Evolutionary conservation across 2,329 filamentous ascomycete species (phyloP), one percentile per base, ranked within the genome.

Genomic region (Aspergillus spinulosporus): DNA sequence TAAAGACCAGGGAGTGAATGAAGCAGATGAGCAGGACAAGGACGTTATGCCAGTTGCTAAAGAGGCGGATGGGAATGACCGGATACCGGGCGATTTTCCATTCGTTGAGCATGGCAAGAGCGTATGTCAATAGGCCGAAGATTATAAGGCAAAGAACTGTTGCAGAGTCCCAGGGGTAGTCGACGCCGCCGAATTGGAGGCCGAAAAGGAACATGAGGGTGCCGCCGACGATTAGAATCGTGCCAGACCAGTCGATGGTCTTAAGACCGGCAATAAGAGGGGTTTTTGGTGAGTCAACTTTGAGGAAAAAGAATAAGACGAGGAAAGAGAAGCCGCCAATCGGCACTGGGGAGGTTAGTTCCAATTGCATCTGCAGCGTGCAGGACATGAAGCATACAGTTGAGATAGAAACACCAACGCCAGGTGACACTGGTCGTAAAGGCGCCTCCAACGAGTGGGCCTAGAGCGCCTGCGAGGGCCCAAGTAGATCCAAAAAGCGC

Each of bases 141-240:
- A 93, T 76, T 61, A 95, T 80, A 29, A 96, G 80, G 66, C 88
- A 92, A 64, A 96, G 81, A 32, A 92, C 88, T 1, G 84, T 87
- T 1, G 88, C 80, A 0, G 88, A 92, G 51, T 76, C 74, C 91
- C 91, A 96, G 1, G 92, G 88, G 61, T 84, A 84, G 21, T 80
- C 80, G 50, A 91, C 83, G 48, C 90, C 92, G 53, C 92, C 92
- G 59, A 93, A 90, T 68, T 95, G 88, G 8, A 96, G 83, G 0
- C 91, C 92, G 42, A 96, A 84, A 3, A 96, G 83, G 62, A 96
- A 80, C 89, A 96, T 93, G 15, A 95, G 78, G 0, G 89, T 92
- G 15, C 88, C 90, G 42, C 88, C 88, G 26, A 92, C 82, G 68
- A 95, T 84, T 31, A 80, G 75, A 28, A 86, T 62, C 1, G 79